Evolutionary conservation across 768 basidiomycete genomes (phyloP), one percentile per base, ranked within the genome.

Genomic region (Amanita phalloides): DNA sequence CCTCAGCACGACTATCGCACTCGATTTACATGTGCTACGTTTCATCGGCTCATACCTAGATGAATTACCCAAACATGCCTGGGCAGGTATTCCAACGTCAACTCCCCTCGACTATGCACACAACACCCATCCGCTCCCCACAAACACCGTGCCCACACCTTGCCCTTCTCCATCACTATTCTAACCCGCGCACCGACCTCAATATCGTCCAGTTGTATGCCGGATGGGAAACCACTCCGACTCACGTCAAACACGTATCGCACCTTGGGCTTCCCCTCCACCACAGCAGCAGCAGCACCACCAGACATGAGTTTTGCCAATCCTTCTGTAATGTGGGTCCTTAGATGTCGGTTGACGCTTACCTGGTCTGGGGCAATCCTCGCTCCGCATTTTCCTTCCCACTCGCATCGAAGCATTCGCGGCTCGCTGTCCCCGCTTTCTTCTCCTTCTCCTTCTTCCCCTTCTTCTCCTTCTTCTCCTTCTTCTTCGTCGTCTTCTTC

Each of bases 141-240:
- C 14, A 47, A 36, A 47, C 46, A 47, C 21, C 46, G 21, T 36
- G 32, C 46, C 46, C 46, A 47, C 17, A 47, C 46, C 32, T 25
- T 47, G 9, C 46, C 46, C 11, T 25, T 25, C 35, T 47, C 46
- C 32, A 47, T 47, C 46, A 35, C n/a, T 33, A 47, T 47, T 17
- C 46, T 47, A 3, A 47, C 32, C 46, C 35, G 21, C 4, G 35
- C 28, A 9, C 21, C 17, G 3, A 37, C 20, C 21, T 47, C 46
- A 8, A 47, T 21, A 6, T 47, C 32, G 23, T 35, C 33, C 17
- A 35, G 30, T 9, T 8, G 14, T 6, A 47, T 21, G 20, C 21
- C 20, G 14, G 32, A 47, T 2, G 33, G 21, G 17, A 46, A 35
- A 7, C 32, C 30, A 36, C 32, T 21, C 10, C 35, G 32, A 21